These are phyloP conservation scores for Rhodomyrtus tomentosa DNA, from an alignment of 345 rosid genomes.

Conservation along the genomic window DNA sequence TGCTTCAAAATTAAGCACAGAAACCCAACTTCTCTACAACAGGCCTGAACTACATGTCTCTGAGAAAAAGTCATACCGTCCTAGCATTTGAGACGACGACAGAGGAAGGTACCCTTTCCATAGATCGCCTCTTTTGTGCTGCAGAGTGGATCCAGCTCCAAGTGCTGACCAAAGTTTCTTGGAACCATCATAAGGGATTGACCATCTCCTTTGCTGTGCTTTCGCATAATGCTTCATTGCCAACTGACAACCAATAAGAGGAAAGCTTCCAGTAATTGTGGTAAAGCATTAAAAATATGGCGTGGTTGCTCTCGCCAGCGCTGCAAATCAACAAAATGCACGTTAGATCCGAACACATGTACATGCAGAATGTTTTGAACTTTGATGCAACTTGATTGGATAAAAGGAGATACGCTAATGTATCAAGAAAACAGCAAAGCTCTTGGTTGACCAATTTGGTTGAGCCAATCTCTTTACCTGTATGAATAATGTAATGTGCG, in stretches of 20 bases:
- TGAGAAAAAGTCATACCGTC: neutral
- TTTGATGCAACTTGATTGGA: neutral
- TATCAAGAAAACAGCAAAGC: neutral
- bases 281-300: constrained; percentile 15
- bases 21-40: neutral
- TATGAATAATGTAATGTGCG: too few species aligned
- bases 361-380: neutral
- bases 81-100: constrained; percentile 14
- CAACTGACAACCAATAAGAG: constrained; percentile 17
- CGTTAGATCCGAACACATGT: neutral
- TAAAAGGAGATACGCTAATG: neutral
- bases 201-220: neutral
- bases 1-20: neutral
- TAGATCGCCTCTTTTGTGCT: constrained; percentile 4
- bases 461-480: neutral
- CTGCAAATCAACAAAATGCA: constrained; percentile 6
- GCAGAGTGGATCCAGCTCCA: neutral
- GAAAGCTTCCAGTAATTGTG: constrained; percentile 17
- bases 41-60: neutral
- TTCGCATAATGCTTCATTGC: neutral
- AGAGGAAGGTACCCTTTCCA: constrained; percentile 26
- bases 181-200: constrained; percentile 22
- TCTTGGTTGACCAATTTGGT: neutral
- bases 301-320: constrained; percentile 7
- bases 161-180: constrained; percentile 9